These are phyloP conservation scores for Fusarium musae DNA, from an alignment of 2,329 filamentous ascomycete species.

Conservation along the genomic window DNA sequence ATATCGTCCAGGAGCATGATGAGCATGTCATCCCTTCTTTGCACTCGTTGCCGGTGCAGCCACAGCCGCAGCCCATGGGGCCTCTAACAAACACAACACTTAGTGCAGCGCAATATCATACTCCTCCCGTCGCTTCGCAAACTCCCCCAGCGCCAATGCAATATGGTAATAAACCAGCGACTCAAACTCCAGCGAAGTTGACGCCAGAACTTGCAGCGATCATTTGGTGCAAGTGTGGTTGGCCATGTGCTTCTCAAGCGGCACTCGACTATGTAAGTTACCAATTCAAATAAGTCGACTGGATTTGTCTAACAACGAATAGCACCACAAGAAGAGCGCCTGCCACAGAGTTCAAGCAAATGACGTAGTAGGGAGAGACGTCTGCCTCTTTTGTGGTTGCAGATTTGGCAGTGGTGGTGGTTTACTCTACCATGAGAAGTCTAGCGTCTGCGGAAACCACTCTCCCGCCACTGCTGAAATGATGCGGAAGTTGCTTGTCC, in stretches of 20 bases:
- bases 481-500: constrained; percentile 23
- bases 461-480: constrained; percentile 21
- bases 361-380: constrained; percentile 45
- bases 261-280: constrained; percentile 49
- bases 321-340: constrained; percentile 46
- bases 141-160: background rate
- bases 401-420: constrained; percentile 55
- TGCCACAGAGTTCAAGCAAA: constrained; percentile 35
- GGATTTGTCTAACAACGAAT: constrained; percentile 23
- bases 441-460: constrained; percentile 60
- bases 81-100: constrained; percentile 4
- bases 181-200: background rate
- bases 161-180: background rate
- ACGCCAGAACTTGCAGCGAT: constrained; percentile 22
- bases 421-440: constrained; percentile 57
- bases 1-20: constrained; percentile 56
- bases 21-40: constrained; percentile 54
- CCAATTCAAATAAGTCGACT: background rate
- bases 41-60: constrained; percentile 24
- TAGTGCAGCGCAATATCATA: background rate
- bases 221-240: constrained; percentile 48
- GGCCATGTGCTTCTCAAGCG: constrained; percentile 49
- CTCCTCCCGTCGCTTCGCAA: constrained; percentile 7
- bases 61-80: background rate
- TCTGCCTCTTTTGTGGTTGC: constrained; percentile 59